Evolutionary conservation across 2,329 filamentous ascomycete genomes (phyloP).

Genomic region (Macrophomina pseudophaseolina): DNA sequence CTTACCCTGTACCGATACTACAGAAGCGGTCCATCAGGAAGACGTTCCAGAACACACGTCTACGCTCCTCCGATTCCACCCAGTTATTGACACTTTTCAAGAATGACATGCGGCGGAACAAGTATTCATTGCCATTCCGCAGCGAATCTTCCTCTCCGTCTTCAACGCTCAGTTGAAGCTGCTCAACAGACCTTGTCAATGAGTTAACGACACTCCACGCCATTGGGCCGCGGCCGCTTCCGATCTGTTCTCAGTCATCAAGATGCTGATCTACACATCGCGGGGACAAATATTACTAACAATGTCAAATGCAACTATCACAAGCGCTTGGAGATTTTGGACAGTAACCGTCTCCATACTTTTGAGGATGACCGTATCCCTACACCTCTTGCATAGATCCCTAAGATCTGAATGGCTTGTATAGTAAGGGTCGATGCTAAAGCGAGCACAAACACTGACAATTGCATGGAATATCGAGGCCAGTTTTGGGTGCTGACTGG

Average conservation of each 20-base stretch:
- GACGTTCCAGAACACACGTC: constrained; percentile 47
- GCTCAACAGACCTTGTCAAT: constrained; percentile 44
- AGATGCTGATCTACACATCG: not conserved
- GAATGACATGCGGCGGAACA: constrained; percentile 46
- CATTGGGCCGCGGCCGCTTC: constrained; percentile 40
- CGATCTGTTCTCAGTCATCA: constrained; percentile 33
- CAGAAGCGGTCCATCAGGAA: constrained; percentile 47
- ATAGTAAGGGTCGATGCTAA: constrained; percentile 28
- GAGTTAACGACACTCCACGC: constrained; percentile 44
- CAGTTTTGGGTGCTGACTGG: constrained; percentile 29
- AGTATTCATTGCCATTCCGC: constrained; percentile 29
- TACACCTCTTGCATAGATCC: constrained; percentile 10
- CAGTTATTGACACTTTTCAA: constrained; percentile 38
- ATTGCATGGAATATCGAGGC: constrained; percentile 37
- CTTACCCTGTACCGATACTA: constrained; percentile 37
- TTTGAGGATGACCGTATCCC: constrained; percentile 37
- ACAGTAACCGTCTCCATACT: constrained; percentile 43
- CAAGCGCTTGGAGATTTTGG: constrained; percentile 42
- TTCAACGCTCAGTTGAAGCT: constrained; percentile 40
- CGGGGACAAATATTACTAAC: constrained; percentile 26
- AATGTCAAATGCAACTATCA: constrained; percentile 44
- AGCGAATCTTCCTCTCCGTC: constrained; percentile 34
- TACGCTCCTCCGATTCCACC: constrained; percentile 42
- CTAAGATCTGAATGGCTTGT: constrained; percentile 19
- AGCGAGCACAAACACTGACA: constrained; percentile 32